Evolutionary conservation across 495 filamentous ascomycete species (phyloP).

Genomic region (Podospora pseudocomata): DNA sequence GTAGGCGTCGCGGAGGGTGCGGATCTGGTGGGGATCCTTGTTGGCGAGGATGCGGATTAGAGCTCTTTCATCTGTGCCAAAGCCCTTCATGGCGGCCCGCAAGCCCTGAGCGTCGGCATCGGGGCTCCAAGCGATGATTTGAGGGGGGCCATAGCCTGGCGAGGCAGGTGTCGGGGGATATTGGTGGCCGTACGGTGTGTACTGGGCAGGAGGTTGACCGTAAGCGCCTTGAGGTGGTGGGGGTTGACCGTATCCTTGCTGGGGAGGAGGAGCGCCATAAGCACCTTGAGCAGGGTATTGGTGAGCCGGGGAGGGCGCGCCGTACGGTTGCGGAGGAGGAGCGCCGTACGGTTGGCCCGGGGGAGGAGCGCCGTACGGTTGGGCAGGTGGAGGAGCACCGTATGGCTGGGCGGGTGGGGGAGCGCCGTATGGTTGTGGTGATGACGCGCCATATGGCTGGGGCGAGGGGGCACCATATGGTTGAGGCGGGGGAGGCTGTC

Average conservation of each 20-base stretch:
- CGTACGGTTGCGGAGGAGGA: conserved; percentile 11
- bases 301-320: conserved; percentile 12
- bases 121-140: conserved; percentile 62
- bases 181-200: conserved; percentile 35
- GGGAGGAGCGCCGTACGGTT: conserved; percentile 16
- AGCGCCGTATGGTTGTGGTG: conserved; percentile 16
- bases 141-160: conserved; percentile 58
- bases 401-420: conserved; percentile 12
- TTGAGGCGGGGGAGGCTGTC: conserved; percentile 13
- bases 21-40: conserved; percentile 70
- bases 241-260: conserved; percentile 15
- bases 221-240: conserved; percentile 18
- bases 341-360: conserved; percentile 16
- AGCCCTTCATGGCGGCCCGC: conserved; percentile 83
- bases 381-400: conserved; percentile 13
- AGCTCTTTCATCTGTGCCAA: conserved; percentile 78
- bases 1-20: conserved; percentile 64
- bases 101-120: conserved; percentile 63
- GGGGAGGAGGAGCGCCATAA: conserved; percentile 24
- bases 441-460: conserved; percentile 15
- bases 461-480: background rate
- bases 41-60: conserved; percentile 63
- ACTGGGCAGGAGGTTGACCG: conserved; percentile 15
- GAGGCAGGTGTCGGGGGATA: conserved; percentile 54
- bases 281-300: conserved; percentile 14